Conservation (phyloP, 2,329 filamentous ascomycete genomes). For the Coleophoma cylindrospora region DNA sequence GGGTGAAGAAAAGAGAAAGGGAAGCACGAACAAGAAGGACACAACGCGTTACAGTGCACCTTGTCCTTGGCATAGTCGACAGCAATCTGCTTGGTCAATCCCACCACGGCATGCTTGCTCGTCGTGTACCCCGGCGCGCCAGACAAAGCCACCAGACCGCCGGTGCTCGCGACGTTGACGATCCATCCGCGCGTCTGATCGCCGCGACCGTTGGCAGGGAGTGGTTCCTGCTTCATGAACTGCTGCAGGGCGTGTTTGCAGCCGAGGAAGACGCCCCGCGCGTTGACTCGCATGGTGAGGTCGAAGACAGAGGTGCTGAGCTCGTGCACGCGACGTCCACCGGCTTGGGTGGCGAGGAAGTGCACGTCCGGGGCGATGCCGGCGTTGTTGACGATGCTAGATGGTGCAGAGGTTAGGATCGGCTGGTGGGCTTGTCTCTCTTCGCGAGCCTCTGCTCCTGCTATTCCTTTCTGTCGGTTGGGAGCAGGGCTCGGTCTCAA, state of each 20-base stretch:
- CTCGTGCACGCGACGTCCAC: slow-evolving; percentile 4
- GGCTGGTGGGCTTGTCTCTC: not conserved
- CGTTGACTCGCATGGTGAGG: slow-evolving; percentile 27
- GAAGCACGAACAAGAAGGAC: slow-evolving; percentile 5
- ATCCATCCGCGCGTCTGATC: slow-evolving; percentile 17
- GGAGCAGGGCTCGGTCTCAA: no score
- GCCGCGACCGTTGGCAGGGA: not conserved
- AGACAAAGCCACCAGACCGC: slow-evolving; percentile 10
- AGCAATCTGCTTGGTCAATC: slow-evolving; percentile 11
- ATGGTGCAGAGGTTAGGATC: no score
- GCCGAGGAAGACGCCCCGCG: slow-evolving; percentile 28
- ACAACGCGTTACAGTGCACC: slow-evolving; percentile 7
- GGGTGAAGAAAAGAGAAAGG: not conserved
- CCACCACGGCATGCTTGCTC: slow-evolving; percentile 21
- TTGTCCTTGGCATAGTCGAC: slow-evolving; percentile 6
- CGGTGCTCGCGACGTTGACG: slow-evolving; percentile 19
- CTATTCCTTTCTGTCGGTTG: no score
- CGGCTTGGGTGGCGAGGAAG: not conserved
- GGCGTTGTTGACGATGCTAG: slow-evolving; percentile 9
- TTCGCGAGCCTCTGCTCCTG: not conserved
- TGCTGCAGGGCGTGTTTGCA: slow-evolving; percentile 25
- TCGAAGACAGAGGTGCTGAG: slow-evolving; percentile 5
- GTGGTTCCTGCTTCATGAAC: slow-evolving; percentile 5
- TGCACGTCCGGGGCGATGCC: slow-evolving; percentile 5
- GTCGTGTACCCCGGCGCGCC: slow-evolving; percentile 13